phyloP scores from a whole-genome alignment of 768 basidiomycete species.

The Mycena vulgaris region DNA sequence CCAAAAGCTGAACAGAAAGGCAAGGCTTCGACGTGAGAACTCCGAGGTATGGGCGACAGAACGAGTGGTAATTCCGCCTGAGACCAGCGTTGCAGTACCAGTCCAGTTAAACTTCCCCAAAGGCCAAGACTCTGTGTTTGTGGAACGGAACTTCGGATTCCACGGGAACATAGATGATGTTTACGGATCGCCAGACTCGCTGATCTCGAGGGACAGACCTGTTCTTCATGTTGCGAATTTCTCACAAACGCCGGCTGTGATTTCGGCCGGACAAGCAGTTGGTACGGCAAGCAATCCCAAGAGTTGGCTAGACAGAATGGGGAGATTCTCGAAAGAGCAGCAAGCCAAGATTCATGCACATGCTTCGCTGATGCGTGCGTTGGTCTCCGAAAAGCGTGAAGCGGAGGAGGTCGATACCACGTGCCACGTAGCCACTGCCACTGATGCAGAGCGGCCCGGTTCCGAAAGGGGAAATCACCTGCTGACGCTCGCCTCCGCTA shows the following conservation, averaged over 20 bases:
- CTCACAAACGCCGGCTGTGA: slow-evolving; percentile 2
- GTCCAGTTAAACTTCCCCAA: slow-evolving; percentile 12
- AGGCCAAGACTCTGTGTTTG: slow-evolving; percentile 8
- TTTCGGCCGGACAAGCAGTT: slow-evolving; percentile 30
- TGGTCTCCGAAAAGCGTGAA: too few relatives aligned
- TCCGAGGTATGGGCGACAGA: slow-evolving; percentile 21
- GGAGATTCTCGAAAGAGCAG: background rate
- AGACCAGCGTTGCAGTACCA: slow-evolving; percentile 17
- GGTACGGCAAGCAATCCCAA: slow-evolving; percentile 19
- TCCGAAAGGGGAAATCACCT: too few relatives aligned
- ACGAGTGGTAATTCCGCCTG: slow-evolving; percentile 30
- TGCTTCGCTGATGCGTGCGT: too few relatives aligned
- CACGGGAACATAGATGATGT: slow-evolving; percentile 20
- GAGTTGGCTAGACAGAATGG: slow-evolving; percentile 31
- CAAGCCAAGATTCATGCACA: background rate
- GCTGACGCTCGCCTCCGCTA: too few relatives aligned
- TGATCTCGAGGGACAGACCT: slow-evolving; percentile 13
- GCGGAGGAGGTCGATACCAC: too few relatives aligned
- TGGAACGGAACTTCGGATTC: slow-evolving; percentile 26
- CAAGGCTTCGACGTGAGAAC: background rate
- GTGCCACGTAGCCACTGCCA: too few relatives aligned
- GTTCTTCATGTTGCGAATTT: slow-evolving; percentile 7
- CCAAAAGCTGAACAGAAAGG: slow-evolving; percentile 5
- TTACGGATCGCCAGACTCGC: slow-evolving; percentile 32
- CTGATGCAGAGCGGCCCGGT: too few relatives aligned